Percentiles rank a stretch among this genome's conserved stretches.
phyloP scores from a whole-genome alignment of 345 rosid genomes.

The Mangifera indica region DNA sequence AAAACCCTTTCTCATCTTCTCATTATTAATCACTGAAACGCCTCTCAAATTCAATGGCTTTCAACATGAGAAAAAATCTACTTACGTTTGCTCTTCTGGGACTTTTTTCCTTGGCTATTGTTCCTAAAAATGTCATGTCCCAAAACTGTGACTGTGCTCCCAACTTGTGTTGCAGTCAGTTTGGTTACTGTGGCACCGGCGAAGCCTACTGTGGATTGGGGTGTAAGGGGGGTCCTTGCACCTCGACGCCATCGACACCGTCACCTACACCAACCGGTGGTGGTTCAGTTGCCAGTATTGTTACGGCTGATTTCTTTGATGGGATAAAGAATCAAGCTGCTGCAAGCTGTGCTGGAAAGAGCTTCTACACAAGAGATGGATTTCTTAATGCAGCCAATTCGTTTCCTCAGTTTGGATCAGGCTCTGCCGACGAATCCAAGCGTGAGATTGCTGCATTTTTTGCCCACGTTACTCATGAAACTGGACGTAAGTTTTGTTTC shows the following conservation, averaged over 20 bases:
- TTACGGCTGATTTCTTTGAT: conserved; percentile 39
- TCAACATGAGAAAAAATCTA: background rate
- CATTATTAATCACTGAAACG: background rate
- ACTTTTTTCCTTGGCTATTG: conserved; percentile 4
- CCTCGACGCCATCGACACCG: conserved; percentile 9
- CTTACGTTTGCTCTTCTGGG: background rate
- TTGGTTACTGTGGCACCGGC: conserved; percentile 41
- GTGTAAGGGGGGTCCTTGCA: conserved; percentile 52
- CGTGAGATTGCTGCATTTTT: conserved; percentile 57
- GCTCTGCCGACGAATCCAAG: conserved; percentile 25
- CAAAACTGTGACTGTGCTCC: conserved; percentile 60
- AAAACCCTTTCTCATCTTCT: background rate
- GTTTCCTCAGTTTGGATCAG: conserved; percentile 17
- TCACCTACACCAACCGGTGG: conserved; percentile 12
- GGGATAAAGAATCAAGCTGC: conserved; percentile 35
- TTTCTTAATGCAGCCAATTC: conserved; percentile 15
- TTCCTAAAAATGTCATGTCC: conserved; percentile 19
- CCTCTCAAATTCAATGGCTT: conserved; percentile 9
- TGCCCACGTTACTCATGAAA: conserved; percentile 51
- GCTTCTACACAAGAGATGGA: conserved; percentile 1
- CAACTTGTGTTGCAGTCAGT: conserved; percentile 44
- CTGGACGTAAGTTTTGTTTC: conserved; percentile 40
- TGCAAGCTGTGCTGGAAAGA: conserved; percentile 28
- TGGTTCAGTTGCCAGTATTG: conserved; percentile 33
- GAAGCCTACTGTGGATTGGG: conserved; percentile 41